phyloP scores from a whole-genome alignment of 2,329 filamentous ascomycete species.

The Didymella segeticola region DNA sequence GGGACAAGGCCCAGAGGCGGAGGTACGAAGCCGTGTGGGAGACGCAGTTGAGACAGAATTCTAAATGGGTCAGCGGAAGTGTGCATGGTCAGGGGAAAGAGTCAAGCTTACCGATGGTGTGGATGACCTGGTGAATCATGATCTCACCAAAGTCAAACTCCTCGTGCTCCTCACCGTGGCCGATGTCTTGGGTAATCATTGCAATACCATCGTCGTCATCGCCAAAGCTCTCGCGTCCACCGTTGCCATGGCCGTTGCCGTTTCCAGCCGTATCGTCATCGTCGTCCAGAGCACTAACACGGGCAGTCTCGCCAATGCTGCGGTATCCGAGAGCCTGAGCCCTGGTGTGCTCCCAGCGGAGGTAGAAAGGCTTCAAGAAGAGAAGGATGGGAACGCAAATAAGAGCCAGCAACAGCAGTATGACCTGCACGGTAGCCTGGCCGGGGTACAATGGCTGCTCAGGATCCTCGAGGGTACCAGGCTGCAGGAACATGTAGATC shows the following conservation, averaged over 20 bases:
- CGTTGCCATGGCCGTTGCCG: slow-evolving; percentile 66
- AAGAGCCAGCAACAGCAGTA: slow-evolving; percentile 82
- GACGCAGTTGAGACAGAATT: slow-evolving; percentile 99
- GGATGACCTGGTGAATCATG: slow-evolving; percentile 99
- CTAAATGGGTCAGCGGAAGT: slow-evolving; percentile 55
- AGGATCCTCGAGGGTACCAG: slow-evolving; percentile 74
- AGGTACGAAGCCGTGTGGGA: slow-evolving; percentile 99
- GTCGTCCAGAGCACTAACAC: slow-evolving; percentile 87
- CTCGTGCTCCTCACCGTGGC: slow-evolving; percentile 77
- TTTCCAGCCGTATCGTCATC: slow-evolving; percentile 69
- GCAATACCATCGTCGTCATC: slow-evolving; percentile 83
- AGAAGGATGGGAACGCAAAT: slow-evolving; percentile 88
- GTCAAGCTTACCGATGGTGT: slow-evolving; percentile 83
- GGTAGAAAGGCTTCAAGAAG: slow-evolving; percentile 94
- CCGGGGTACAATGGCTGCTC: slow-evolving; percentile 71
- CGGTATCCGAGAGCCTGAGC: slow-evolving; percentile 89
- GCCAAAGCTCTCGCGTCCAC: slow-evolving; percentile 68
- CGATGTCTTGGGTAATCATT: slow-evolving; percentile 86
- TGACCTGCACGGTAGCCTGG: slow-evolving; percentile 76
- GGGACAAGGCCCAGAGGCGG: slow-evolving; percentile 95
- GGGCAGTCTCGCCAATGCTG: slow-evolving; percentile 86
- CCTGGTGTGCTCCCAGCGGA: slow-evolving; percentile 91
- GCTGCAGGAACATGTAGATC: slow-evolving; percentile 98
- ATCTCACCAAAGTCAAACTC: slow-evolving; percentile 97
- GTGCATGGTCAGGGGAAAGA: neutral